Evolutionary conservation across 495 filamentous ascomycete genomes (phyloP).

Genomic region (Geopyxis carbonaria): DNA sequence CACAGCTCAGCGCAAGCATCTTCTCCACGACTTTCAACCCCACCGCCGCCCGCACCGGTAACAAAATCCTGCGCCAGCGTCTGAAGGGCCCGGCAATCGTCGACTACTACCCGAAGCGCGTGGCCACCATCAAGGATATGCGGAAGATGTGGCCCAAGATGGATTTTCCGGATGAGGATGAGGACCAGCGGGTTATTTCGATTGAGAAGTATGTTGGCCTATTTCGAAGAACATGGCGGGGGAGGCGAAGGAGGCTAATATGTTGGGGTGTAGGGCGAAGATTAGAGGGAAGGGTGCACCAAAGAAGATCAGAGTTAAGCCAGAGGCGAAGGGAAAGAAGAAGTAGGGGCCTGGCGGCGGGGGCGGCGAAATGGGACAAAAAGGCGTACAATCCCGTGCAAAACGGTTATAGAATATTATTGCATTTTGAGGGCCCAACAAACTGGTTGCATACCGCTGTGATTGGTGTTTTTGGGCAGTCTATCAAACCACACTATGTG

Average conservation of each 20-base stretch:
- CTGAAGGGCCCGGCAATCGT: constrained; percentile 60
- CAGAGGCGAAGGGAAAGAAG: constrained; percentile 12
- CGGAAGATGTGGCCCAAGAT: constrained; percentile 44
- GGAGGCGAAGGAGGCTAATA: constrained; percentile 6
- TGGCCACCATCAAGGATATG: constrained; percentile 52
- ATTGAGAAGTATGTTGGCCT: constrained; percentile 41
- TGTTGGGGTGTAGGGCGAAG: constrained; percentile 33
- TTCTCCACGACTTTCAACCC: constrained; percentile 89
- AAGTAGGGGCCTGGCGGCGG: constrained; percentile 6
- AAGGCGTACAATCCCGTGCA: too few relatives aligned
- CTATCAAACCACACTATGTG: too few relatives aligned
- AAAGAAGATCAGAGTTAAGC: constrained; percentile 61
- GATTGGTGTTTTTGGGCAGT: too few relatives aligned
- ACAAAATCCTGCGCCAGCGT: constrained; percentile 72
- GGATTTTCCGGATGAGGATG: constrained; percentile 51
- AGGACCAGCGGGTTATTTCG: constrained; percentile 63
- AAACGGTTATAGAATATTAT: too few relatives aligned
- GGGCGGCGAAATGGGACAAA: neutral
- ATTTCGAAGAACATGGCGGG: constrained; percentile 12
- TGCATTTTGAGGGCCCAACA: too few relatives aligned
- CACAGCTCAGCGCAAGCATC: constrained; percentile 70
- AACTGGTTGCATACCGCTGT: too few relatives aligned
- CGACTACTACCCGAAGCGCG: constrained; percentile 66
- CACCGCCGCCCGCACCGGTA: constrained; percentile 56
- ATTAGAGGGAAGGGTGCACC: constrained; percentile 72